A percentile compares a stretch with the other conserved stretches of the same genome.
Evolutionary conservation across 305 asterid species (phyloP).

Genomic region (Solanum chacoense): DNA sequence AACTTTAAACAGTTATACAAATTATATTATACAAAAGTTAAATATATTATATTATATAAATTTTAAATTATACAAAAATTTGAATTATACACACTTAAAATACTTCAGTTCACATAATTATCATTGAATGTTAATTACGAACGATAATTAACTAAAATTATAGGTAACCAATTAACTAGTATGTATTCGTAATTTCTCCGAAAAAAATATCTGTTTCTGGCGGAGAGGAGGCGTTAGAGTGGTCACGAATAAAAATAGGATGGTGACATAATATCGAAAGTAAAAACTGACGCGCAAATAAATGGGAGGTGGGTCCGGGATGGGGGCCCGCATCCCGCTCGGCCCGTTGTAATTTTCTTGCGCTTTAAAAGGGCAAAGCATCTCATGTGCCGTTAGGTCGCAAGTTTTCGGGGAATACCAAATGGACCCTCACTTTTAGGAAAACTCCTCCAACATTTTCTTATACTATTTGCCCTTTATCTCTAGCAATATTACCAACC

Average conservation of each 20-base stretch:
- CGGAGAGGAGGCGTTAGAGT: background rate
- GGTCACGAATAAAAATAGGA: background rate
- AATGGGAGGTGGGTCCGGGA: background rate
- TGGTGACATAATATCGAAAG: background rate
- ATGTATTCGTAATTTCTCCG: too few species aligned
- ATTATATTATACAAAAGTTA: too few species aligned
- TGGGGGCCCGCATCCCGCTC: background rate
- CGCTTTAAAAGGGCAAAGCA: conserved; percentile 9
- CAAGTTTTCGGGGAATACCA: conserved; percentile 3
- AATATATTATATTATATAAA: too few species aligned
- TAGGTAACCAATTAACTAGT: too few species aligned
- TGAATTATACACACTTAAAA: too few species aligned
- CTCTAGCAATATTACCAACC: background rate
- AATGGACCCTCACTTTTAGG: background rate
- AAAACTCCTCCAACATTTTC: background rate
- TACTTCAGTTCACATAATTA: fast-evolving
- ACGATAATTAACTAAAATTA: too few species aligned
- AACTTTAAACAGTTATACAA: too few species aligned
- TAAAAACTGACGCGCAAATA: background rate
- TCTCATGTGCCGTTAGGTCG: conserved; percentile 18
- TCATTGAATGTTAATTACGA: too few species aligned
- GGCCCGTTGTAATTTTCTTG: background rate
- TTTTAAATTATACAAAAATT: too few species aligned
- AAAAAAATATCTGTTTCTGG: background rate
- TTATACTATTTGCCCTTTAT: background rate